Conservation (phyloP, 441 rosid species). For the Manihot esculenta region DNA sequence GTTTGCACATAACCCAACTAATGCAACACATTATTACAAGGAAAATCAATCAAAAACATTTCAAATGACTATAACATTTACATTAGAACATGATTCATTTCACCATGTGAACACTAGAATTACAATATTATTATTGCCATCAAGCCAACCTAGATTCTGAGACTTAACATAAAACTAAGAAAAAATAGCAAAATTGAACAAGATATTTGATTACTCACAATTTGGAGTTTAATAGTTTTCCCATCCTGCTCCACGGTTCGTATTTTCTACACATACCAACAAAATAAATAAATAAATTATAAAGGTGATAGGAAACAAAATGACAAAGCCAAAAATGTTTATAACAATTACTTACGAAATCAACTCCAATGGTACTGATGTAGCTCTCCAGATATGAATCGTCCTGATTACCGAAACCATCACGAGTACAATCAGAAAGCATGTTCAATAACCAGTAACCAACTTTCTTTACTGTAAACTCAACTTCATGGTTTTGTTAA, state of each 20-base stretch:
- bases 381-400: constrained; percentile 95
- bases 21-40: no score
- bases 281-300: background rate
- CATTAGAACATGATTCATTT: background rate
- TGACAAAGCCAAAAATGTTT: background rate
- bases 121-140: background rate
- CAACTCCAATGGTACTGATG: constrained; percentile 96
- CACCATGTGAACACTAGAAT: background rate
- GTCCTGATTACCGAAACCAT: constrained; percentile 48
- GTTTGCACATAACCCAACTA: no score
- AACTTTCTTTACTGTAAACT: background rate
- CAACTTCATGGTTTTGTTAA: background rate
- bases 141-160: background rate
- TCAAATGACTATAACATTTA: no score
- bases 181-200: background rate
- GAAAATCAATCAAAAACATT: no score
- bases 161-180: background rate
- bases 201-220: constrained; percentile 45
- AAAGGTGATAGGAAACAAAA: background rate
- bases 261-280: constrained; percentile 58
- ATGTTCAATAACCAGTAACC: background rate
- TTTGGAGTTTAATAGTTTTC: constrained; percentile 92
- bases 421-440: background rate
- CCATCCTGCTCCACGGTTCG: constrained; percentile 98
- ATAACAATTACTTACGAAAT: constrained; percentile 62